Percentiles rank a stretch among this genome's conserved stretches.
Evolutionary conservation across 179 eudicot genomes (phyloP).

Genomic region (Spinacia oleracea): DNA sequence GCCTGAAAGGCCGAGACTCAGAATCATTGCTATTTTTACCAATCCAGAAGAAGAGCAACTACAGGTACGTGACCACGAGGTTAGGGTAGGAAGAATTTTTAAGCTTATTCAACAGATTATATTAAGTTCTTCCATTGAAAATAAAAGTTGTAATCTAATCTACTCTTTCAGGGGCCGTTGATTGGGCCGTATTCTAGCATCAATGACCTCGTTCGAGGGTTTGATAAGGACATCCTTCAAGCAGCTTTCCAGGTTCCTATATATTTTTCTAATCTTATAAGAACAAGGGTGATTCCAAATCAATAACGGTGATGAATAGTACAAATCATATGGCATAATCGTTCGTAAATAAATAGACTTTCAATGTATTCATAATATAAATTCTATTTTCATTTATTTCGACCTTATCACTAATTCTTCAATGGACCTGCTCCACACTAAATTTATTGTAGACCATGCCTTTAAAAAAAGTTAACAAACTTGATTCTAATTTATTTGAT

Average conservation of each 20-base stretch:
- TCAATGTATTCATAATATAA: too few relatives aligned
- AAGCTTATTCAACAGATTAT: not conserved
- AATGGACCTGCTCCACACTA: too few relatives aligned
- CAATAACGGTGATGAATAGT: too few relatives aligned
- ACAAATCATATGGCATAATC: too few relatives aligned
- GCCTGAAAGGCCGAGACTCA: slow-evolving; percentile 44
- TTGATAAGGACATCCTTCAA: slow-evolving; percentile 59
- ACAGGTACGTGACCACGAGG: slow-evolving; percentile 35
- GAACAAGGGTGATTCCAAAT: too few relatives aligned
- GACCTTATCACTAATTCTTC: too few relatives aligned
- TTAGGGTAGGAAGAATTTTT: too few relatives aligned
- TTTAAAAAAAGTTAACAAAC: too few relatives aligned
- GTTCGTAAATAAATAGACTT: too few relatives aligned
- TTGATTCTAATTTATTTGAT: too few relatives aligned
- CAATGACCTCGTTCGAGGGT: slow-evolving; percentile 61
- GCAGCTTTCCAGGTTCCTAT: slow-evolving; percentile 56
- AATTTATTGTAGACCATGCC: too few relatives aligned
- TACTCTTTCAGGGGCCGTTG: slow-evolving; percentile 35
- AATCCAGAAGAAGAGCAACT: slow-evolving; percentile 35
- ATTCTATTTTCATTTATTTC: too few relatives aligned
- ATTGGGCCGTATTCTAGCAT: slow-evolving; percentile 57
- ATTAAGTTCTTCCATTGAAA: not conserved
- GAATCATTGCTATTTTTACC: slow-evolving; percentile 61
- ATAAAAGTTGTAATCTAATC: not conserved
- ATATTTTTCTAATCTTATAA: not conserved